Conservation (phyloP, 805 yeast species). For the Starmerella gropengiesseri region DNA sequence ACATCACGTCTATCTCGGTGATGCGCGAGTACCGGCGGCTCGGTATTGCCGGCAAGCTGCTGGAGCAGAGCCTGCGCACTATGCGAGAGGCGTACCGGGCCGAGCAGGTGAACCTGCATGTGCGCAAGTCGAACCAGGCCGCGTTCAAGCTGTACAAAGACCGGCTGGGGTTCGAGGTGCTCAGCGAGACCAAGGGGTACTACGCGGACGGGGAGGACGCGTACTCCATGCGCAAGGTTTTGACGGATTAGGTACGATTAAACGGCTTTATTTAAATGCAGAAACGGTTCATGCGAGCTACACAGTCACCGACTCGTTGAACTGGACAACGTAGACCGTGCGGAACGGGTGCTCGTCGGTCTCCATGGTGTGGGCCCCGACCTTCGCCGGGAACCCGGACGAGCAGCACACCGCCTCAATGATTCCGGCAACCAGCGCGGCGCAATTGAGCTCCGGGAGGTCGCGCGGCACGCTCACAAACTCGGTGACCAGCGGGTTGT, state of each 20-base stretch:
- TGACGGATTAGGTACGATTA: slow-evolving; percentile 8
- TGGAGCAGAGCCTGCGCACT: slow-evolving; percentile 64
- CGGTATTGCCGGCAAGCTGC: slow-evolving; percentile 88
- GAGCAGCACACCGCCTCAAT: slow-evolving; percentile 73
- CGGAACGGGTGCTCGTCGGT: slow-evolving; percentile 46
- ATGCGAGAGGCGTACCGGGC: slow-evolving; percentile 74
- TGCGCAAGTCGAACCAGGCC: slow-evolving; percentile 84
- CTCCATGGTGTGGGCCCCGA: slow-evolving; percentile 74
- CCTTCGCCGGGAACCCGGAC: slow-evolving; percentile 59
- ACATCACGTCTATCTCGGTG: slow-evolving; percentile 84
- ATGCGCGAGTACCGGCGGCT: slow-evolving; percentile 91
- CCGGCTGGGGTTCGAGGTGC: slow-evolving; percentile 71
- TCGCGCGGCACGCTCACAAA: slow-evolving; percentile 72
- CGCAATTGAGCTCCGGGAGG: slow-evolving; percentile 63
- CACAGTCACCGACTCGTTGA: slow-evolving; percentile 32
- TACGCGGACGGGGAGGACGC: slow-evolving; percentile 98
- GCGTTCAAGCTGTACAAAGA: slow-evolving; percentile 86
- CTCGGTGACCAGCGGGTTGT: slow-evolving; percentile 57
- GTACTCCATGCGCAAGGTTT: slow-evolving; percentile 70
- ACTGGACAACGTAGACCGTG: slow-evolving; percentile 67
- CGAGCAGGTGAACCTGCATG: slow-evolving; percentile 79
- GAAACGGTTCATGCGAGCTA: no score
- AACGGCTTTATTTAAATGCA: no score
- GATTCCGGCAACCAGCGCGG: slow-evolving; percentile 76
- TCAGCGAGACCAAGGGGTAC: slow-evolving; percentile 73